Evolutionary conservation across 225 moss, liverwort and hornwort genomes (phyloP), one percentile per base, ranked within the genome.

Genomic region (Physcomitrellopsis africana): DNA sequence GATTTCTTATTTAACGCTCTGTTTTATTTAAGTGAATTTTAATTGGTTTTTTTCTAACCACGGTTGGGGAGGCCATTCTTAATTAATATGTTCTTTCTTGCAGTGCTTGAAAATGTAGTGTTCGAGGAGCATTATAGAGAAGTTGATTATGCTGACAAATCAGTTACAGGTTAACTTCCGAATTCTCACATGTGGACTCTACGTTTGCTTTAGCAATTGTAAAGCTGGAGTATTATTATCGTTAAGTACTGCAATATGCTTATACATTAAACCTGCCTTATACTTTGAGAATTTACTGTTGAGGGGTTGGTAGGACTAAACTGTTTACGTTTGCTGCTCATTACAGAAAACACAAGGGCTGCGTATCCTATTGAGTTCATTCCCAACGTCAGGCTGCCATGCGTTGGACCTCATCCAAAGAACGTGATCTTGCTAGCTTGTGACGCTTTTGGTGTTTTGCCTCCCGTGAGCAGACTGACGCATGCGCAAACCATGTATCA

Each of bases 321-420:
- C 3, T 55, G 18, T 0, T 8, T 46, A 16, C 2, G 20, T 18
- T 0, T 59, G 48, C 0, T 1, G 0, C 57, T 16, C 19, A 54
- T 24, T 74, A 70, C 89, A 99, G 99, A 99, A 72, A 99, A 99
- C 71, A 99, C 99, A 12, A 82, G 99, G 85, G 99, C 99, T 26
- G 99, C 99, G 0, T 99, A 99, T 77, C 99, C 99, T 1, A 99
- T 99, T 57, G 99, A 99, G 63, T 99, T 91, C 79, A 99, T 99
- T 46, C 95, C 99, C 1, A 99, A 99, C 74, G 99, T 95, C 37
- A 91, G 87, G 79, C 81, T 99, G 45, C 99, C 99, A 2, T 99
- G 99, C 70, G 81, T 95, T 11, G 99, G 99, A 8, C 99, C 99
- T 45, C 95, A 99, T 78, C 99, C 99, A 10, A 99, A 91, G 81